These are phyloP conservation scores for Sisymbrium altissimum DNA, from an alignment of 345 rosid genomes.

Conservation along the genomic window DNA sequence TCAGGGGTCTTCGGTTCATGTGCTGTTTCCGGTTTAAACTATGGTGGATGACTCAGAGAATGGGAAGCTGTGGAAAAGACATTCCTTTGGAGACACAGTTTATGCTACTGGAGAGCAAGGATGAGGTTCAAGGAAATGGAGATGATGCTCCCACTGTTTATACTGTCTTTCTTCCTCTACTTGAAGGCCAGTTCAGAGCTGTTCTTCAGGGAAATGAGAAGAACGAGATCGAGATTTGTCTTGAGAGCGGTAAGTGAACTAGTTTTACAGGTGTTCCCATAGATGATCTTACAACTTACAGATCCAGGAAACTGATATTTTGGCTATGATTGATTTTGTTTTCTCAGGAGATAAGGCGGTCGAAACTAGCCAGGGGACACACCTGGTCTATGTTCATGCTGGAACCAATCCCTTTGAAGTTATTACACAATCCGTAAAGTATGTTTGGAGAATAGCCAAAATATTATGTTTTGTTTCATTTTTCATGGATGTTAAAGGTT, in stretches of 20 bases:
- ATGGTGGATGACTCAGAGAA: conserved; percentile 99
- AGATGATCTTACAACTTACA: background rate
- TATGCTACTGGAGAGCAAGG: conserved; percentile 82
- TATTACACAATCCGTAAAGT: conserved; percentile 85
- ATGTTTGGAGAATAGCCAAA: conserved; percentile 26
- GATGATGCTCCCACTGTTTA: conserved; percentile 60
- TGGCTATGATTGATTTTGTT: conserved; percentile 39
- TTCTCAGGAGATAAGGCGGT: conserved; percentile 89
- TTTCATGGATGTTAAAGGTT: background rate
- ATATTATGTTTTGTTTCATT: background rate
- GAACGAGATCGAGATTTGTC: conserved; percentile 85
- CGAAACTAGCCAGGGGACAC: conserved; percentile 80
- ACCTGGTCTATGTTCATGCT: conserved; percentile 89
- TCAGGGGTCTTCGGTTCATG: conserved; percentile 79
- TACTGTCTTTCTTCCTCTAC: conserved; percentile 89
- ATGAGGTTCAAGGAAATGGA: conserved; percentile 42
- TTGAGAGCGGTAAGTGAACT: conserved; percentile 88
- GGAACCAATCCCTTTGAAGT: conserved; percentile 98
- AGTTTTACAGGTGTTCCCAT: background rate
- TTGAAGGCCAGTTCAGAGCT: conserved; percentile 95
- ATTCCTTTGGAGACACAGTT: conserved; percentile 97
- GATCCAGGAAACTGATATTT: conserved; percentile 24
- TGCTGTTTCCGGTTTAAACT: conserved; percentile 92
- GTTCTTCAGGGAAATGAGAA: conserved; percentile 86
- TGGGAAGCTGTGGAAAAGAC: conserved; percentile 87